Evolutionary conservation across 805 yeast genomes (phyloP), one percentile per base, ranked within the genome.

Genomic region (Hemisphaericaspora nanyangensis): DNA sequence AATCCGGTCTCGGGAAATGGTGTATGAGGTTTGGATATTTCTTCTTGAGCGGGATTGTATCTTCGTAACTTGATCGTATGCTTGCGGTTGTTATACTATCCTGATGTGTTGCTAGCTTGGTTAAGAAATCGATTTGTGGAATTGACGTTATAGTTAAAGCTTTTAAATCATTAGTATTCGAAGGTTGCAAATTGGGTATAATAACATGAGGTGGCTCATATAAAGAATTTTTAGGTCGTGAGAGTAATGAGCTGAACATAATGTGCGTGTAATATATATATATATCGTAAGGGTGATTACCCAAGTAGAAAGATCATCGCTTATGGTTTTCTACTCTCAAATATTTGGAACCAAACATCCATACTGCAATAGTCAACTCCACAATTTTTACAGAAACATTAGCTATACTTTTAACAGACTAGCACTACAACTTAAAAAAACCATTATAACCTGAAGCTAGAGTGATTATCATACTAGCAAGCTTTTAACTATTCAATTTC

Each of bases 11-110:
- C 2, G 74, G 74, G 36, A 68, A 68, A 34, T 55, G 55, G 42
- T 66, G 73, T 25, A 57, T 61, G 38, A 68, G 53, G 37, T 62
- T 54, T 8, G 72, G 72, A 36, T 46, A 66, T 37, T 56, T 44
- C 32, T 46, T 46, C 43, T 85, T 70, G 35, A 82, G 59, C 0
- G 90, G 89, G 18, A 81, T 71, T 22, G 84, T 72, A 38, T 77
- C 84, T 26, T 72, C 68, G 38, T 76, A 75, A 11, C 27, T 19
- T 0, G 76, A 60, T 0, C 79, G 53, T 44, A 54, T 44, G 3
- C 56, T 34, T 1, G 37, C 13, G 11, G 17, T 33, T 17, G 35
- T 30, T 13, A 34, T 16, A 22, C 32, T 35, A 6, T 36, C 35
- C 22, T 39, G 27, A 16, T 16, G 25, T 16, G 34, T 26, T 16